A percentile compares a stretch with the other conserved stretches of the same genome.
Conservation (phyloP, 768 basidiomycete species). For the Suillus weaverae region DNA sequence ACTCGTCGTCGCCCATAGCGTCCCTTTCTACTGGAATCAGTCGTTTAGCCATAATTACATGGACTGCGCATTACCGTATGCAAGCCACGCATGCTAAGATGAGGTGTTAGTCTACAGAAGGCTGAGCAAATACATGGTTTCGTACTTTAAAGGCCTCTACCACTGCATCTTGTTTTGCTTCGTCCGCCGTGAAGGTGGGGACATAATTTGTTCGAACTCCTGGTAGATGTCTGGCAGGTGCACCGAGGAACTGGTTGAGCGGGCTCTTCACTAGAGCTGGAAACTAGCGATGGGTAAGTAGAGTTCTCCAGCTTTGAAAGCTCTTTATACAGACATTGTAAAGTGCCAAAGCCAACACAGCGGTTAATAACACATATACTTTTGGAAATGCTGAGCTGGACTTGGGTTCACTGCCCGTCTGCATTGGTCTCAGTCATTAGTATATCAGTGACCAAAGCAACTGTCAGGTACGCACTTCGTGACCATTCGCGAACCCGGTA, state of each 20-base stretch:
- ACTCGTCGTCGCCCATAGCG: constrained; percentile 92
- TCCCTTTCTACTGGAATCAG: constrained; percentile 60
- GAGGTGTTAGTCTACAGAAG: neutral
- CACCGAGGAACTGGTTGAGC: constrained; percentile 7
- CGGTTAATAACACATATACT: constrained; percentile 12
- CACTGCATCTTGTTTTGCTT: constrained; percentile 64
- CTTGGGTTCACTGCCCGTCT: constrained; percentile 10
- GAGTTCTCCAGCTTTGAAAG: neutral
- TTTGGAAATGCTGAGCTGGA: neutral
- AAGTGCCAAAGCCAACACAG: constrained; percentile 12
- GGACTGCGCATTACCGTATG: constrained; percentile 61
- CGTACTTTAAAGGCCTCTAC: constrained; percentile 78
- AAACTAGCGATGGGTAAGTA: constrained; percentile 18
- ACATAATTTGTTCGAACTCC: constrained; percentile 21
- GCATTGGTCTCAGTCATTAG: neutral
- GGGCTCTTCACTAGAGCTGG: constrained; percentile 4
- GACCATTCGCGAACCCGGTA: constrained; percentile 11
- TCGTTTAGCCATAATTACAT: constrained; percentile 6
- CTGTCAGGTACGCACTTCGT: neutral
- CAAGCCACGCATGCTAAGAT: constrained; percentile 76
- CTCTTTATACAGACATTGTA: constrained; percentile 19
- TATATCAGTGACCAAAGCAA: neutral
- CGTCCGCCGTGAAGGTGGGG: constrained; percentile 51
- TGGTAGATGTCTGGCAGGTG: constrained; percentile 11
- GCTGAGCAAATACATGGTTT: neutral